Conservation (phyloP, 164 flowering plant species). For the Vitis cinerea region DNA sequence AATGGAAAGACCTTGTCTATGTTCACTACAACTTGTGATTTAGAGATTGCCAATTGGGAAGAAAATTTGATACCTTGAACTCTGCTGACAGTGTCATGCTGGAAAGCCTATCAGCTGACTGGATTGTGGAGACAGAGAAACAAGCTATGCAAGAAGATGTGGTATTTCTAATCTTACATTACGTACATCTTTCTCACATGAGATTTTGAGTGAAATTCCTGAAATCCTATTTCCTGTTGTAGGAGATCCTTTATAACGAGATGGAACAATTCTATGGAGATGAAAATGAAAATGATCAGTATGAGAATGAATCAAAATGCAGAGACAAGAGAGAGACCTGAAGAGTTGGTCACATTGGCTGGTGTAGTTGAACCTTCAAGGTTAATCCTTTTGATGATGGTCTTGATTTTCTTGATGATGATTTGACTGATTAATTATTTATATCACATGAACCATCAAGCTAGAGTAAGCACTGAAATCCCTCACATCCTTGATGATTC, state of each 20-base stretch:
- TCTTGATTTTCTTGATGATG: constrained; percentile 63
- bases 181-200: background rate
- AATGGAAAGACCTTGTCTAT: constrained; percentile 55
- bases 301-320: constrained; percentile 27
- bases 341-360: constrained; percentile 20
- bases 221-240: background rate
- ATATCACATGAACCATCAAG: background rate
- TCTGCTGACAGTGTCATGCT: constrained; percentile 45
- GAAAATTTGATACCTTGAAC: constrained; percentile 26
- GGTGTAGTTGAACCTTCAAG: constrained; percentile 32
- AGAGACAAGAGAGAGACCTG: constrained; percentile 20
- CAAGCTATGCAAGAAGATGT: constrained; percentile 57
- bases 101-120: constrained; percentile 56
- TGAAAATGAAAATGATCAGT: constrained; percentile 40
- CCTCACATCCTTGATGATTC: too few relatives aligned
- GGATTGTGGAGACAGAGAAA: constrained; percentile 66
- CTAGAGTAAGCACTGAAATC: constrained; percentile 15
- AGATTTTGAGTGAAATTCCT: background rate
- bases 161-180: constrained; percentile 29
- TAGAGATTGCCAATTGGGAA: constrained; percentile 53
- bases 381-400: constrained; percentile 39
- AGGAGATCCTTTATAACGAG: constrained; percentile 53
- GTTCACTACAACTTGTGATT: constrained; percentile 81
- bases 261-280: constrained; percentile 43
- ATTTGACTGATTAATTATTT: constrained; percentile 40